A percentile compares a stretch with the other conserved stretches of the same genome.
Evolutionary conservation across 345 rosid genomes (phyloP).

Genomic region (Anacardium occidentale): DNA sequence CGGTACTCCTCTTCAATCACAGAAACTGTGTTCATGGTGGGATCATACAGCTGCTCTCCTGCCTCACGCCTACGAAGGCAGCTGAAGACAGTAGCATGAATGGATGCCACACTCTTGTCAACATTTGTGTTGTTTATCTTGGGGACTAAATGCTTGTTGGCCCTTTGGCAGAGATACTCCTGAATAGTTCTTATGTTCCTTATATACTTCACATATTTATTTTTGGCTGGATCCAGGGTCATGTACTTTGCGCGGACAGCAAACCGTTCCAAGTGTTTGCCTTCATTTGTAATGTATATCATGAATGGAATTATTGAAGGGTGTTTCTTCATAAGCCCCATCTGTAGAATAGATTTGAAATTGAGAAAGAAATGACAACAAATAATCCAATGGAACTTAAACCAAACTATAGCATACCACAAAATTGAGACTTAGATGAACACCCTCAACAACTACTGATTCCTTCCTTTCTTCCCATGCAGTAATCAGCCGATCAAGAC

Average conservation of each 20-base stretch:
- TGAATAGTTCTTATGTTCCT: conserved; percentile 93
- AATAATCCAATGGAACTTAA: conserved; percentile 12
- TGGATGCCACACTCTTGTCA: conserved; percentile 92
- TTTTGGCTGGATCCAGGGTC: conserved; percentile 95
- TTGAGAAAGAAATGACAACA: conserved; percentile 9
- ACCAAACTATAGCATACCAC: conserved; percentile 56
- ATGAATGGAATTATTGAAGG: conserved; percentile 96
- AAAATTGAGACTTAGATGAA: conserved; percentile 96
- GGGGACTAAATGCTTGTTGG: conserved; percentile 96
- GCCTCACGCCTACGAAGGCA: conserved; percentile 87
- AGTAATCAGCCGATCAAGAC: conserved; percentile 95
- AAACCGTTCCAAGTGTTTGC: conserved; percentile 94
- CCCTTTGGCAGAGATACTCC: conserved; percentile 87
- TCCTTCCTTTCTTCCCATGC: conserved; percentile 97
- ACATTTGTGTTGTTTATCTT: conserved; percentile 97
- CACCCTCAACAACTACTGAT: conserved; percentile 98
- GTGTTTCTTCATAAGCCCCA: conserved; percentile 99
- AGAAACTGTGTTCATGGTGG: conserved; percentile 68
- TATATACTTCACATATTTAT: conserved; percentile 93
- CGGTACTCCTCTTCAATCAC: conserved; percentile 87
- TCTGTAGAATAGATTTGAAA: conserved; percentile 43
- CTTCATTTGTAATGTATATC: conserved; percentile 93
- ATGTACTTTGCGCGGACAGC: conserved; percentile 99
- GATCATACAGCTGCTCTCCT: conserved; percentile 86
- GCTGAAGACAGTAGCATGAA: conserved; percentile 95